phyloP scores from a whole-genome alignment of 805 yeast genomes.

The Suhomyces sp. region DNA sequence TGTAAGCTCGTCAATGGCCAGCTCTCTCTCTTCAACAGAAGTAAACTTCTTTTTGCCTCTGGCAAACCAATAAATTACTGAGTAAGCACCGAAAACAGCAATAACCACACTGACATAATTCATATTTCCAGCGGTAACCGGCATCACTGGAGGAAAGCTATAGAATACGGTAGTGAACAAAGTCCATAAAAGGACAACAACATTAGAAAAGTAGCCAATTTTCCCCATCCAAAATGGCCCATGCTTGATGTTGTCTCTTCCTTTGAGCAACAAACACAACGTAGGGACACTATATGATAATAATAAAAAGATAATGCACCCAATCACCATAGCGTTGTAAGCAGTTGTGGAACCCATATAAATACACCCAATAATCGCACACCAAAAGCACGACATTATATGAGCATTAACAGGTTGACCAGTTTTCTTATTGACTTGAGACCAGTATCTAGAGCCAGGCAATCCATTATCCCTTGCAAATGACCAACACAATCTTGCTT shows the following conservation, averaged over 20 bases:
- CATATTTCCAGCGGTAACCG: constrained; percentile 60
- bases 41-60: constrained; percentile 27
- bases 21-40: constrained; percentile 21
- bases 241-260: constrained; percentile 50
- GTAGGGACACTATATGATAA: constrained; percentile 59
- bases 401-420: constrained; percentile 63
- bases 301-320: constrained; percentile 57
- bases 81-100: constrained; percentile 41
- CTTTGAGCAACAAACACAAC: constrained; percentile 44
- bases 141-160: constrained; percentile 63
- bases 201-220: constrained; percentile 50
- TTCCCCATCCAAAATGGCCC: constrained; percentile 71
- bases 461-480: constrained; percentile 64
- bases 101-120: constrained; percentile 60
- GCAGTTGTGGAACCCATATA: constrained; percentile 68
- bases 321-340: constrained; percentile 60
- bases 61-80: constrained; percentile 52
- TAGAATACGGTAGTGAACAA: constrained; percentile 57
- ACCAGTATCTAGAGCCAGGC: constrained; percentile 52
- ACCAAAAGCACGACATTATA: constrained; percentile 49
- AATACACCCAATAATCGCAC: constrained; percentile 56
- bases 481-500: constrained; percentile 65
- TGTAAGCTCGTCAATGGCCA: constrained; percentile 18
- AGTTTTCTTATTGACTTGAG: constrained; percentile 43
- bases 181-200: constrained; percentile 55